Conservation (phyloP, 495 filamentous ascomycete genomes). For the Penicillium bovifimosum region DNA sequence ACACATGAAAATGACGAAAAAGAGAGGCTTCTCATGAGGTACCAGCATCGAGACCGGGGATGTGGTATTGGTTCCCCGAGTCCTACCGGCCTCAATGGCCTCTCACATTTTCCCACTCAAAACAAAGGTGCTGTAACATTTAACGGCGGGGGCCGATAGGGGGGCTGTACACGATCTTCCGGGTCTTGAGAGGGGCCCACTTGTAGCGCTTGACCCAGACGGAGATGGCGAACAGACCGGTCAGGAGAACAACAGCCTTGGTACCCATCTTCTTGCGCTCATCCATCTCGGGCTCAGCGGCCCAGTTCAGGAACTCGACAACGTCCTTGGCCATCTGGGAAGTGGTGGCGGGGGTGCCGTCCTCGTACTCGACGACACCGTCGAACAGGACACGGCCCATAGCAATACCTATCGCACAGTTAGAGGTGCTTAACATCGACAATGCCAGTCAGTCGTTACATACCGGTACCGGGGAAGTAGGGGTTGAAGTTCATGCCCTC, state of each 20-base stretch:
- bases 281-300: conserved; percentile 98
- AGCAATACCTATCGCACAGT: conserved; percentile 63
- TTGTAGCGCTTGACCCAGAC: conserved; percentile 99
- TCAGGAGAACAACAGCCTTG: conserved; percentile 77
- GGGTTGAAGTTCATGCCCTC: conserved; percentile 98
- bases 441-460: conserved; percentile 15
- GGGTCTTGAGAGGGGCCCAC: conserved; percentile 91
- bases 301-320: conserved; percentile 97
- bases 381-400: conserved; percentile 99
- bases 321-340: conserved; percentile 99
- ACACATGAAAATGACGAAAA: conserved; percentile 26
- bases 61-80: conserved; percentile 28
- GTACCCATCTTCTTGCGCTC: conserved; percentile 98
- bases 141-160: conserved; percentile 48
- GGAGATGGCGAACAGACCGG: conserved; percentile 75
- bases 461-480: conserved; percentile 96
- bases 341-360: conserved; percentile 85
- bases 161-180: conserved; percentile 84
- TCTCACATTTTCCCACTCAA: conserved; percentile 35
- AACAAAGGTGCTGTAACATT: conserved; percentile 26
- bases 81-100: conserved; percentile 25
- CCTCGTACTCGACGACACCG: conserved; percentile 97
- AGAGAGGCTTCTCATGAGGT: conserved; percentile 20
- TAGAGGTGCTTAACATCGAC: neutral
- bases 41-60: conserved; percentile 21